Evolutionary conservation across 225 moss, liverwort and hornwort species (phyloP), one percentile per base, ranked within the genome.

Genomic region (Takakia lepidozioides): DNA sequence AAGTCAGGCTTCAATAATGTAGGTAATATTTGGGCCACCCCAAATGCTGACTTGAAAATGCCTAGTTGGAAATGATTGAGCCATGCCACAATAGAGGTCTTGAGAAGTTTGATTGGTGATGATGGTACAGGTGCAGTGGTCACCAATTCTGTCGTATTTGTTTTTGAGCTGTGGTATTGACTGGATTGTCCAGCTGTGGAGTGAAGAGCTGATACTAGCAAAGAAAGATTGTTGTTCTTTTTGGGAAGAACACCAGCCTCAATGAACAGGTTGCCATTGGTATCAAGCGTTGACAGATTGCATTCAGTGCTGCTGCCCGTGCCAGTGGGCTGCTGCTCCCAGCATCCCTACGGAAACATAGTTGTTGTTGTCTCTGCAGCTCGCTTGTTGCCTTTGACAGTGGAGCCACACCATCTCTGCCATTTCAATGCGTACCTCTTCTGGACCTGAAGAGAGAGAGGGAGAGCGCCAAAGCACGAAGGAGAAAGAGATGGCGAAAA

Each of bases 161-260:
- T 93, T 93, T 74, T 52, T 93, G 48, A 93, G 86, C 51, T 93
- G 93, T 48, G 89, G 93, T 45, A 66, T 72, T 56, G 93, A 93
- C 57, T 93, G 93, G 93, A 89, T 89, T 27, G 78, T 89, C 35
- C 81, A 89, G 36, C 88, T 93, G 56, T 93, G 93, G 93, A 86
- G 72, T 21, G 93, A 93, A 75, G 89, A 93, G 48, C 84, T 81
- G 78, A 89, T 93, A 38, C 46, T n/a, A n/a, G n/a, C n/a, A n/a
- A n/a, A n/a, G n/a, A n/a, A n/a, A n/a, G n/a, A n/a, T n/a, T n/a
- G n/a, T n/a, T n/a, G n/a, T n/a, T n/a, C n/a, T n/a, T n/a, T n/a
- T n/a, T n/a, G n/a, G n/a, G n/a, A 37, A 98, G 48, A 37, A 98
- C 75, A 1, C 90, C 95, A 6, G 85, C 87, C 47, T 87, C 80